A percentile compares a stretch with the other conserved stretches of the same genome.
Evolutionary conservation across 805 yeast species (phyloP).

Genomic region (Saccharomyces paradoxus): DNA sequence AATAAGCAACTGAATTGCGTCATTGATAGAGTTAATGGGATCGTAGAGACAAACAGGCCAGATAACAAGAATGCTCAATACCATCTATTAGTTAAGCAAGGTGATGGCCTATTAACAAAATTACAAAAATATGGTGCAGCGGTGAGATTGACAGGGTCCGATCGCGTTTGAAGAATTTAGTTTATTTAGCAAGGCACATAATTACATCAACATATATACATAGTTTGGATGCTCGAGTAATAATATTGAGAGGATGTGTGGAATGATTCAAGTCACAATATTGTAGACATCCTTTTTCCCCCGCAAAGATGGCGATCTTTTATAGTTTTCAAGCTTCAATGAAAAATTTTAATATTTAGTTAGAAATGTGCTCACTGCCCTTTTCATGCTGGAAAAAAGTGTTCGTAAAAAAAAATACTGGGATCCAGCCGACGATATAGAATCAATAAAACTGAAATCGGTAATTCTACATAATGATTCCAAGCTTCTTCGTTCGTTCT

Average conservation of each 20-base stretch:
- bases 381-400: no score
- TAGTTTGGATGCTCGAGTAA: background rate
- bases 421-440: no score
- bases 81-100: constrained; percentile 79
- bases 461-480: no score
- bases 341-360: no score
- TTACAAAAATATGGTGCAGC: constrained; percentile 96
- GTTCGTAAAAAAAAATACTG: no score
- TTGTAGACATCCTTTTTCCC: no score
- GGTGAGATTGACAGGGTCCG: constrained; percentile 89
- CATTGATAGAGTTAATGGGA: constrained; percentile 90
- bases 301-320: no score
- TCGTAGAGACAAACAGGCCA: constrained; percentile 91
- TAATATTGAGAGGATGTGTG: background rate
- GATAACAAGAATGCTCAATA: constrained; percentile 94
- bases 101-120: constrained; percentile 86
- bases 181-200: background rate
- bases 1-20: constrained; percentile 91
- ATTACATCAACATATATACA: background rate
- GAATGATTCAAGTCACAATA: no score
- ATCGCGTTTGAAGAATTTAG: constrained; percentile 37
- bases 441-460: no score
- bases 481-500: no score
- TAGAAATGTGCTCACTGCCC: no score
- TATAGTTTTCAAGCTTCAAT: no score